Conservation (phyloP, 306 rosid genomes). For the Castanea sativa region DNA sequence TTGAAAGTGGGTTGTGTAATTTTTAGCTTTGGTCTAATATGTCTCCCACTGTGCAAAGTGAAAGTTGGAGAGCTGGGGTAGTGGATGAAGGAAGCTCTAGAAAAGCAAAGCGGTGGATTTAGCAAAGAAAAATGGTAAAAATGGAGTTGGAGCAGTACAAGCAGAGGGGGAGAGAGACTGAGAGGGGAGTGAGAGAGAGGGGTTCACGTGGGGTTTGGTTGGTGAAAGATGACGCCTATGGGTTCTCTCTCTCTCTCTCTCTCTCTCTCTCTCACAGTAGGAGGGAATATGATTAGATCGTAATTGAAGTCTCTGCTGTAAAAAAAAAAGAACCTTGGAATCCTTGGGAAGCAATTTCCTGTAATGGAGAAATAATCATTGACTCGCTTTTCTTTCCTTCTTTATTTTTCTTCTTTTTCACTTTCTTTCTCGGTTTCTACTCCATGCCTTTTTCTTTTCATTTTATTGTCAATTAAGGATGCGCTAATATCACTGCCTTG, state of each 20-base stretch:
- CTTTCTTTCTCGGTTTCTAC: not conserved
- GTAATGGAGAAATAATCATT: slow-evolving; percentile 35
- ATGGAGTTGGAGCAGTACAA: not conserved
- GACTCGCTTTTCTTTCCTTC: not conserved
- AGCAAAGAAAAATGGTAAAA: not conserved
- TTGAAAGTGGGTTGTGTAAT: slow-evolving; percentile 13
- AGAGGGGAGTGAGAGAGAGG: not conserved
- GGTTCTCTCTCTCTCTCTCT: slow-evolving; percentile 3
- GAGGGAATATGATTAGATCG: slow-evolving; percentile 34
- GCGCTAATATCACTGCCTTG: too few relatives aligned
- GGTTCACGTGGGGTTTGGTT: slow-evolving; percentile 38
- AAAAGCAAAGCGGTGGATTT: not conserved
- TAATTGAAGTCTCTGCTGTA: slow-evolving; percentile 45
- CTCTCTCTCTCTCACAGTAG: too few relatives aligned
- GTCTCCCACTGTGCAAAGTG: slow-evolving; percentile 18
- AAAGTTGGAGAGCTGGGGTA: slow-evolving; percentile 3
- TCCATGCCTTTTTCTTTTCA: not conserved
- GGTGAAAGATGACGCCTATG: slow-evolving; percentile 33
- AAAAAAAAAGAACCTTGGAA: not conserved
- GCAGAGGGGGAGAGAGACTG: not conserved
- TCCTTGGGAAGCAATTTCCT: not conserved
- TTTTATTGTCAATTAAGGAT: too few relatives aligned
- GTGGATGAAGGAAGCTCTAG: not conserved
- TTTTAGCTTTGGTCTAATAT: not conserved
- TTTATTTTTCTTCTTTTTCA: too few relatives aligned